Evolutionary conservation across 2,329 filamentous ascomycete species (phyloP).

Genomic region (Nothomitra cinnamomea): DNA sequence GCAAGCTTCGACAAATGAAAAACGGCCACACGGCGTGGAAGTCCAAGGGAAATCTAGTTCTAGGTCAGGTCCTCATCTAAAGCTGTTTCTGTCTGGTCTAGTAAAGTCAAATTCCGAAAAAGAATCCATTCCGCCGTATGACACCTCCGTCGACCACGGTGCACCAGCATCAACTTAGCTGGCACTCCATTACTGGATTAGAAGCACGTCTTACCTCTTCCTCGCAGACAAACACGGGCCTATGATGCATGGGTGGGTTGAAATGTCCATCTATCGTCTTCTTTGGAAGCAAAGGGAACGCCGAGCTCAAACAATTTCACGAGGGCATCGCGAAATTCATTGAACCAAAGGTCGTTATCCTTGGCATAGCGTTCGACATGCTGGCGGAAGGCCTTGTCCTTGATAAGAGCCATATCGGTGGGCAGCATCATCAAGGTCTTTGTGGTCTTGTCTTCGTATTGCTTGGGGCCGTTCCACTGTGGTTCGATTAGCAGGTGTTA

Average conservation of each 20-base stretch:
- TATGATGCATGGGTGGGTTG: slow-evolving; percentile 29
- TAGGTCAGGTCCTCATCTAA: no score
- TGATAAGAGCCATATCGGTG: slow-evolving; percentile 69
- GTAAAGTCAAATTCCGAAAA: no score
- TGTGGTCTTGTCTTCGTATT: slow-evolving; percentile 75
- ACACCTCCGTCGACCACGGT: no score
- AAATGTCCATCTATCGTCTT: slow-evolving; percentile 43
- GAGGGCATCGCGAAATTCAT: slow-evolving; percentile 69
- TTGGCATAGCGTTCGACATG: slow-evolving; percentile 78
- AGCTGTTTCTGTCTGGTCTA: no score
- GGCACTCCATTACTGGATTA: background rate
- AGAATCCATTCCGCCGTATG: no score
- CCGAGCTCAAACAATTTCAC: slow-evolving; percentile 83
- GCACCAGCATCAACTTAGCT: background rate
- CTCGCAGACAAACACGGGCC: background rate
- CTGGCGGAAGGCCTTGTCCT: slow-evolving; percentile 73
- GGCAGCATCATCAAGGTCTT: slow-evolving; percentile 96
- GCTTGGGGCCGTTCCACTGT: slow-evolving; percentile 71
- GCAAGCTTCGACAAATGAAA: no score
- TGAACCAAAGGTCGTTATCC: slow-evolving; percentile 84
- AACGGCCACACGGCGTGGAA: no score
- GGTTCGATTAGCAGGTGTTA: background rate
- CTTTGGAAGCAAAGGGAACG: slow-evolving; percentile 63
- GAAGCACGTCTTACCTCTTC: background rate
- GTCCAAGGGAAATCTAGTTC: no score